phyloP scores from a whole-genome alignment of 2,329 filamentous ascomycete species.

The Aspergillus fischeri region DNA sequence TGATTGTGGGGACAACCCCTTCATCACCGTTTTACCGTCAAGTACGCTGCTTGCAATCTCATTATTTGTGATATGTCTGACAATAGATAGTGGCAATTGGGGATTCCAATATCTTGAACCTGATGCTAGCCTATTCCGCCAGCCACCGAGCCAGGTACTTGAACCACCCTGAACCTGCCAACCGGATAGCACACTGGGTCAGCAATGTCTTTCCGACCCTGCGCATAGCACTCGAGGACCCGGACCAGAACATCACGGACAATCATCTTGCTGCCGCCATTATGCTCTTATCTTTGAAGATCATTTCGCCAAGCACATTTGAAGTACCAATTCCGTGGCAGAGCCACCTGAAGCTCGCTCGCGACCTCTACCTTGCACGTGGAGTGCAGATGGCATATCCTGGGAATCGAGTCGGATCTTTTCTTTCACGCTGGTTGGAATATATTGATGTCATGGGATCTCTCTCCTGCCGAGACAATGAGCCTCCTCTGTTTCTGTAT shows the following conservation, averaged over 20 bases:
- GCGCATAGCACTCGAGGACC: slow-evolving; percentile 60
- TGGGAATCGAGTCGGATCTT: slow-evolving; percentile 61
- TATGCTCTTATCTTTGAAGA: slow-evolving; percentile 79
- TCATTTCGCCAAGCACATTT: slow-evolving; percentile 76
- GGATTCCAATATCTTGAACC: slow-evolving; percentile 61
- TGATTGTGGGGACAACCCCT: slow-evolving; percentile 58
- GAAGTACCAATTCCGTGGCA: slow-evolving; percentile 80
- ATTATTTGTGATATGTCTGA: slow-evolving; percentile 17
- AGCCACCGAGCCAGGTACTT: slow-evolving; percentile 74
- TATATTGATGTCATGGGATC: slow-evolving; percentile 78
- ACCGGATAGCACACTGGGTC: slow-evolving; percentile 76
- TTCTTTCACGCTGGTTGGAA: slow-evolving; percentile 76
- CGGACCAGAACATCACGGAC: slow-evolving; percentile 62
- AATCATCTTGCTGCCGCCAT: slow-evolving; percentile 75
- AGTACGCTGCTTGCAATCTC: slow-evolving; percentile 44
- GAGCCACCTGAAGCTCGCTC: slow-evolving; percentile 69
- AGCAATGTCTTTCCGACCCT: slow-evolving; percentile 66
- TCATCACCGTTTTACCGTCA: slow-evolving; percentile 58
- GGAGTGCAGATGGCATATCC: slow-evolving; percentile 54
- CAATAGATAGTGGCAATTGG: slow-evolving; percentile 47
- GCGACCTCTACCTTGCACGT: slow-evolving; percentile 68
- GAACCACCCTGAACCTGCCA: slow-evolving; percentile 67
- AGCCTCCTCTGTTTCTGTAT: slow-evolving; percentile 51
- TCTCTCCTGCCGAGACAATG: slow-evolving; percentile 57
- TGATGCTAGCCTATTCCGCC: slow-evolving; percentile 79